phyloP scores from a whole-genome alignment of 2,329 filamentous ascomycete genomes.

The Penicillium sp. region DNA sequence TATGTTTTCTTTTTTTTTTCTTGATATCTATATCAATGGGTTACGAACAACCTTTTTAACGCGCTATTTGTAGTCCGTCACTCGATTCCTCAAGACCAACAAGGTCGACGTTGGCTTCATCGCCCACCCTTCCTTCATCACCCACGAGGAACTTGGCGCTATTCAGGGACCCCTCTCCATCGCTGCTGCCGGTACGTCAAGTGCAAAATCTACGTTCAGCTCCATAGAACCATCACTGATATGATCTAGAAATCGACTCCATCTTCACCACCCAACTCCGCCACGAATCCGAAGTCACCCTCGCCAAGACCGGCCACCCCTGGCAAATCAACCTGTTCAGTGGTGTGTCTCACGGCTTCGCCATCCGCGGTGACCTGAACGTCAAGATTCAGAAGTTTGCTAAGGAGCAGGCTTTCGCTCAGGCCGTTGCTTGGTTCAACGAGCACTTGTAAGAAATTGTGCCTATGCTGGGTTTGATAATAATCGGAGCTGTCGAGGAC shows the following conservation, averaged over 20 bases:
- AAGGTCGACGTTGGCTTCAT: constrained; percentile 70
- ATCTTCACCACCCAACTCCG: constrained; percentile 69
- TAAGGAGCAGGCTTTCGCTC: constrained; percentile 79
- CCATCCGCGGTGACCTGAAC: constrained; percentile 66
- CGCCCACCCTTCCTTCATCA: constrained; percentile 78
- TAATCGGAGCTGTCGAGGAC: neutral
- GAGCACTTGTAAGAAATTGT: constrained; percentile 53
- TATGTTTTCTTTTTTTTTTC: constrained; percentile 32
- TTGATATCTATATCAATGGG: neutral
- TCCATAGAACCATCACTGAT: constrained; percentile 6
- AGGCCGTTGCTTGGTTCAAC: constrained; percentile 78
- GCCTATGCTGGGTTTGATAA: neutral
- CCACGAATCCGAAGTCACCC: constrained; percentile 66
- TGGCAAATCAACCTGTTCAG: constrained; percentile 81
- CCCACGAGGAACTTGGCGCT: constrained; percentile 65
- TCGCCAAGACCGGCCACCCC: constrained; percentile 59
- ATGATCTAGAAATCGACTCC: constrained; percentile 57
- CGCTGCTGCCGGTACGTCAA: constrained; percentile 54
- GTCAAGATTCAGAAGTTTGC: constrained; percentile 66
- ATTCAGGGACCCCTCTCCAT: constrained; percentile 72
- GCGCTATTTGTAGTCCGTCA: constrained; percentile 60
- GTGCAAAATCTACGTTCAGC: constrained; percentile 1
- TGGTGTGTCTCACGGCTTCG: constrained; percentile 73
- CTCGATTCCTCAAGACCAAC: constrained; percentile 66
- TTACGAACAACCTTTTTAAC: neutral